Conservation (phyloP, 2,329 filamentous ascomycete species). For the Macrophomina pseudophaseolina region DNA sequence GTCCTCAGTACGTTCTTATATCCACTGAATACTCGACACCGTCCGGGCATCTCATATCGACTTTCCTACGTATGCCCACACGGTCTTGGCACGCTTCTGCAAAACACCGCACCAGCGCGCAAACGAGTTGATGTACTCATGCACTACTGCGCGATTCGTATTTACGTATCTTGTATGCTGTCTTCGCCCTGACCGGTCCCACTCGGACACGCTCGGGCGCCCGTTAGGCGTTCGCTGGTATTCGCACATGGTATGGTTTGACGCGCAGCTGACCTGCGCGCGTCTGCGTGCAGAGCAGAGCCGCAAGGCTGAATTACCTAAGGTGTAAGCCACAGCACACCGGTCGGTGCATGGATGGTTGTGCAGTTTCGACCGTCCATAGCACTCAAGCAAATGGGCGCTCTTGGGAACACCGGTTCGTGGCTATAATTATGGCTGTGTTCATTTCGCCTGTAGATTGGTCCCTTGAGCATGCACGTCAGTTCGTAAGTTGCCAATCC, state of each 20-base stretch:
- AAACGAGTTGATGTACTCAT: not conserved
- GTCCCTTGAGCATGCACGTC: not conserved
- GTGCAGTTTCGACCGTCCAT: not conserved
- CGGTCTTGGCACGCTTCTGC: not conserved
- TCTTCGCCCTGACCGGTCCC: not conserved
- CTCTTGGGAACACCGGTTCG: not conserved
- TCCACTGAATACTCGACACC: not conserved
- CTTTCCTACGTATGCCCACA: not conserved
- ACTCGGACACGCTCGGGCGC: not conserved
- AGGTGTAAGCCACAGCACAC: not conserved
- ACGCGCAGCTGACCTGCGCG: not conserved
- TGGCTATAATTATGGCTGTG: not conserved
- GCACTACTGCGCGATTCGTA: not conserved
- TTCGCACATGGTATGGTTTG: not conserved
- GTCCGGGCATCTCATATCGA: not conserved
- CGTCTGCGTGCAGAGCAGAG: not conserved
- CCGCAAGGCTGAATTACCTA: not conserved
- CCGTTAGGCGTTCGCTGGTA: not conserved
- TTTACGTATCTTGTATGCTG: not conserved
- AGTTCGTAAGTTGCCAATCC: not conserved
- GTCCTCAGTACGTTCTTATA: not conserved
- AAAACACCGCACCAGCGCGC: not conserved
- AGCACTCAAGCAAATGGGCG: too few species aligned
- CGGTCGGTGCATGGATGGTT: not conserved
- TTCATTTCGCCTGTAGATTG: not conserved